Evolutionary conservation across 768 basidiomycete species (phyloP).

Genomic region (Tricholoma hemisulphureum): DNA sequence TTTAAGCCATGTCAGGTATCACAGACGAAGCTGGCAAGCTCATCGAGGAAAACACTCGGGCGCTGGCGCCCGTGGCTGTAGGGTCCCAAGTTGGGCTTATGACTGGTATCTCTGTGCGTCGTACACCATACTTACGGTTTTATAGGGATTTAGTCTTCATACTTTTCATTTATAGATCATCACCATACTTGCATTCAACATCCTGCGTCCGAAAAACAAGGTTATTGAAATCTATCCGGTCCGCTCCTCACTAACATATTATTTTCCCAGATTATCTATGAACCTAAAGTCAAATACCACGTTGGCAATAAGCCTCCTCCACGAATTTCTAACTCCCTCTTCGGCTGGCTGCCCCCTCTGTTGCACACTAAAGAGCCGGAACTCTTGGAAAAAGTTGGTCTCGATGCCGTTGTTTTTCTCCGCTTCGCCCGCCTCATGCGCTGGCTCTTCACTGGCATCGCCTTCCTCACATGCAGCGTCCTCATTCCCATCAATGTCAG

Average conservation of each 20-base stretch:
- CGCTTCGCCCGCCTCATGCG: slow-evolving; percentile 88
- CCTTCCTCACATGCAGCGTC: slow-evolving; percentile 61
- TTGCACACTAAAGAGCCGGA: slow-evolving; percentile 84
- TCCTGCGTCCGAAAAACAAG: slow-evolving; percentile 87
- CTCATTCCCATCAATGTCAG: slow-evolving; percentile 85
- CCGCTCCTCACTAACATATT: slow-evolving; percentile 8
- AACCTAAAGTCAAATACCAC: slow-evolving; percentile 93
- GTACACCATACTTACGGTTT: background rate
- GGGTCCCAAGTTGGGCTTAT: slow-evolving; percentile 76
- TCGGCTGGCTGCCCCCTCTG: slow-evolving; percentile 90
- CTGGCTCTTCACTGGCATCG: slow-evolving; percentile 63
- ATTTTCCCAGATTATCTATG: slow-evolving; percentile 70
- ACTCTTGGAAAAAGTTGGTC: slow-evolving; percentile 81
- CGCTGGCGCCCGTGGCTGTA: slow-evolving; percentile 79
- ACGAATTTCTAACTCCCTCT: slow-evolving; percentile 74
- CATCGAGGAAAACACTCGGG: slow-evolving; percentile 48
- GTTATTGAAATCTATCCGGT: slow-evolving; percentile 32
- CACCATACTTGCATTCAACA: slow-evolving; percentile 76
- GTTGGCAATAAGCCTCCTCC: slow-evolving; percentile 75
- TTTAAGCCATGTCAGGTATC: slow-evolving; percentile 34
- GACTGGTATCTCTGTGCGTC: slow-evolving; percentile 67
- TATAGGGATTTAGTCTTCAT: slow-evolving; percentile 7
- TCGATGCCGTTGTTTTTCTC: slow-evolving; percentile 91
- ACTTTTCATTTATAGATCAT: slow-evolving; percentile 40
- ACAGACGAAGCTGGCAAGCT: slow-evolving; percentile 37